phyloP scores from a whole-genome alignment of 371 early-diverging fungal species.

The Lichtheimia ornata region DNA sequence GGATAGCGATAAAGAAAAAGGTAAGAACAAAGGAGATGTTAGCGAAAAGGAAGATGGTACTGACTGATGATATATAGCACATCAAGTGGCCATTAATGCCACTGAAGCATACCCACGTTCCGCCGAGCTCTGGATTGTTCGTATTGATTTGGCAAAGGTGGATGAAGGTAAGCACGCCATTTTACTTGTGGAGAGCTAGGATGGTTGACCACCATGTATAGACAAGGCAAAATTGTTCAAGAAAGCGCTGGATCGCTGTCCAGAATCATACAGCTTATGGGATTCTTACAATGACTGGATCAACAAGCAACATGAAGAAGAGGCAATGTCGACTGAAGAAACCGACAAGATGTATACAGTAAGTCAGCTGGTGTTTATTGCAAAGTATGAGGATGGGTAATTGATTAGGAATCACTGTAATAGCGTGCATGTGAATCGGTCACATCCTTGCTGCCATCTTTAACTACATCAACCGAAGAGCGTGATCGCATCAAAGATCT shows the following conservation, averaged over 20 bases:
- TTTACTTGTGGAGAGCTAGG: too few relatives aligned
- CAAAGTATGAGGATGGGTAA: background rate
- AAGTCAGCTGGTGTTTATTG: constrained; percentile 13
- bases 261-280: constrained; percentile 49
- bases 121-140: constrained; percentile 42
- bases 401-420: constrained; percentile 4
- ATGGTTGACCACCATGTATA: too few relatives aligned
- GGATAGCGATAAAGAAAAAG: constrained; percentile 2
- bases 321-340: constrained; percentile 16
- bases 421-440: constrained; percentile 48
- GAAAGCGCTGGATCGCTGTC: constrained; percentile 37
- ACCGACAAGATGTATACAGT: constrained; percentile 35
- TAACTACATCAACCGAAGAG: constrained; percentile 44
- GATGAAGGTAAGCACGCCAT: constrained; percentile 4
- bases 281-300: constrained; percentile 43
- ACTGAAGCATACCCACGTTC: constrained; percentile 39
- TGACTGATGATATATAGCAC: constrained; percentile 14
- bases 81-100: constrained; percentile 40
- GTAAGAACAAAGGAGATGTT: constrained; percentile 17
- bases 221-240: constrained; percentile 21
- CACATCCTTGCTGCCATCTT: constrained; percentile 48
- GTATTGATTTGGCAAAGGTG: constrained; percentile 23
- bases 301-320: constrained; percentile 10
- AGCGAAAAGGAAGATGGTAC: constrained; percentile 11
- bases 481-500: constrained; percentile 46